Evolutionary conservation across 371 early-diverging fungal species (phyloP), one percentile per base, ranked within the genome.

Genomic region (Mucor saturninus): DNA sequence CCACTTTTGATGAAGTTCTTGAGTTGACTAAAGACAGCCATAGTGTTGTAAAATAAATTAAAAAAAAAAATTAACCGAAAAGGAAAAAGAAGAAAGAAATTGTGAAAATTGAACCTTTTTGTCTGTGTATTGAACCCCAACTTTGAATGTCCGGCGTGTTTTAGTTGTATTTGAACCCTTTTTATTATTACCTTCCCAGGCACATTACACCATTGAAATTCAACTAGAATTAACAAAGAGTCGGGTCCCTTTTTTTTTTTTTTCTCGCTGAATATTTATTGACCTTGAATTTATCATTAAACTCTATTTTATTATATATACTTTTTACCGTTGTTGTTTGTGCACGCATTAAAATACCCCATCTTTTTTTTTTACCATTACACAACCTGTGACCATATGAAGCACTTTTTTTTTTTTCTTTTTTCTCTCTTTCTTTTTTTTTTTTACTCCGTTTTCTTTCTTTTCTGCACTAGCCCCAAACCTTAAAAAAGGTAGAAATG

Each of bases 21-120:
- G 54, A 81, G 72, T 50, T 81, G 81, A 65, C 76, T 78, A 45
- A 81, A 78, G 8, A 81, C 67, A 38, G 81, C 68, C 73, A 71
- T 68, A 30, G 21, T 46, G n/a, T 42, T 42, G 10, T 42, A 42
- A 38, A 38, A 38, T 42, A 42, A 42, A n/a, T n/a, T n/a, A n/a
- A n/a, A n/a, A 42, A 46, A 21, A 46, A 46, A 46, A 35, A 35
- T 35, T 35, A 21, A 46, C 46, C 46, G 46, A 46, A 46, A 46
- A 50, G 31, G 28, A 26, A 46, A 5, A 14, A 28, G 10, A 50
- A 30, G 30, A 4, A 30, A 50, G 8, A 49, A 49, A 49, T 8
- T 28, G 13, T 28, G 30, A 30, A 11, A 49, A 49, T 28, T 28
- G 21, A 50, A 29, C 29, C 10, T 28, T 21, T 21, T 21, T 46